phyloP scores from a whole-genome alignment of 164 flowering plant species.

The Brasenia schreberi region DNA sequence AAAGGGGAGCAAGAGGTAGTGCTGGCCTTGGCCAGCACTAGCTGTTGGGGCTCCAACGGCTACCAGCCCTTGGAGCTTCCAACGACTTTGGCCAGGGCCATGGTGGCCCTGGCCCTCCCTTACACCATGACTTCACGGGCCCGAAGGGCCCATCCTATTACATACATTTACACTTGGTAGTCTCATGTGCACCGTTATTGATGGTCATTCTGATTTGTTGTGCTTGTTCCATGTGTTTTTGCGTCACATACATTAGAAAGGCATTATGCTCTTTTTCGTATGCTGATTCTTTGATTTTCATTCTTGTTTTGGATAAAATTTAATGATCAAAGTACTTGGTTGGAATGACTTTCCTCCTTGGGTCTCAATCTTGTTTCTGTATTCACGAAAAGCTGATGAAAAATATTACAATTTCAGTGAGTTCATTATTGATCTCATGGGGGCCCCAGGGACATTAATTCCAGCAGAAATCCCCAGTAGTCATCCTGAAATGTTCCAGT shows the following conservation, averaged over 20 bases:
- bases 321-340: neutral
- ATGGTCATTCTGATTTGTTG: neutral
- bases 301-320: neutral
- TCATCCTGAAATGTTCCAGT: conserved; percentile 31
- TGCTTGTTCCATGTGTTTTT: neutral
- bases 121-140: no score
- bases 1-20: no score
- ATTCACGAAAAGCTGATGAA: neutral
- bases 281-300: neutral
- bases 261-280: neutral
- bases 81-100: no score
- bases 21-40: no score
- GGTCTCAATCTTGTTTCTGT: neutral
- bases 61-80: no score
- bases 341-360: neutral
- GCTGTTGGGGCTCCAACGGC: no score
- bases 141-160: no score
- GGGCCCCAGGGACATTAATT: conserved; percentile 91
- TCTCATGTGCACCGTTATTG: no score
- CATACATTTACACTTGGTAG: no score
- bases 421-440: conserved; percentile 93
- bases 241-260: neutral
- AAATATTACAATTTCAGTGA: conserved; percentile 39
- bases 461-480: conserved; percentile 77
- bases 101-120: no score